phyloP scores from a whole-genome alignment of 139 green algal genomes.

The Dunaliella primolecta region DNA sequence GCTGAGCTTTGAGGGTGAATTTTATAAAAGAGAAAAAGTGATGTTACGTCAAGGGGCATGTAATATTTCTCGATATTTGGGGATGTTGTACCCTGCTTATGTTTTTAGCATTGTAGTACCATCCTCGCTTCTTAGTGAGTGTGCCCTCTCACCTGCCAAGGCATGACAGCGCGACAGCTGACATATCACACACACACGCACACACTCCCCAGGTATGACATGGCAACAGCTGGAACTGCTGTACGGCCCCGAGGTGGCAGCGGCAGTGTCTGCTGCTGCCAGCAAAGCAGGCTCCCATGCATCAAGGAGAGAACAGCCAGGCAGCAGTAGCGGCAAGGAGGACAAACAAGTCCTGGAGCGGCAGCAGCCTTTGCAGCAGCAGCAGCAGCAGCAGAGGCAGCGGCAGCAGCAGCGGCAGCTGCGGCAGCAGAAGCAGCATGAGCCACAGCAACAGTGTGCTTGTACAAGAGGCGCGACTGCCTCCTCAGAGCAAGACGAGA shows the following conservation, averaged over 20 bases:
- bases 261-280: background rate
- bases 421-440: background rate
- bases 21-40: too few species aligned
- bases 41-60: too few species aligned
- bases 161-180: too few species aligned
- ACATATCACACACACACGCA: background rate
- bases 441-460: too few species aligned
- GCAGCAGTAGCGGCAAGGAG: background rate
- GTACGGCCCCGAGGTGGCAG: background rate
- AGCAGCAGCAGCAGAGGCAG: background rate
- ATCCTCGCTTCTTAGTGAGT: too few species aligned
- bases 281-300: background rate
- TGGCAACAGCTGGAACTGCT: constrained; percentile 9
- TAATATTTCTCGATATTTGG: too few species aligned
- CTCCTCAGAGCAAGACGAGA: too few species aligned
- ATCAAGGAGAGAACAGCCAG: background rate
- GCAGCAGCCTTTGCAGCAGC: background rate
- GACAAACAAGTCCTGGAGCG: too few species aligned
- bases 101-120: too few species aligned
- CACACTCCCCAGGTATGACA: background rate
- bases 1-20: too few species aligned
- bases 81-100: too few species aligned
- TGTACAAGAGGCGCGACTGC: too few species aligned
- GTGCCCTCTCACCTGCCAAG: background rate
- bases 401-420: background rate